phyloP scores from a whole-genome alignment of 305 asterid species.

The Plantago lanceolata region DNA sequence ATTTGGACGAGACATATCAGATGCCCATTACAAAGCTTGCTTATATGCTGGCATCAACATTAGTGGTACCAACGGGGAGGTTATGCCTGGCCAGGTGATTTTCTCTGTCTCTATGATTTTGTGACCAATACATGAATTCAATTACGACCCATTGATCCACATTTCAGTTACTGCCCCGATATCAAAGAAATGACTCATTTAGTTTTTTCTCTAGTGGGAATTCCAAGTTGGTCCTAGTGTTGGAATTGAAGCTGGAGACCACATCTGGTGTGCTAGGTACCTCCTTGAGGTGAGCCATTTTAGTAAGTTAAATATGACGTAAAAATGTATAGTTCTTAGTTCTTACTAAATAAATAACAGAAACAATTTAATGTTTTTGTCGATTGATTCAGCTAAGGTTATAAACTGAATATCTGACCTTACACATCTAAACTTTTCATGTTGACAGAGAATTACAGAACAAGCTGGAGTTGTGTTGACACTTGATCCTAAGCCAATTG shows the following conservation, averaged over 20 bases:
- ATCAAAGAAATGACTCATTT: conserved; percentile 3
- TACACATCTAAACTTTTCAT: conserved; percentile 14
- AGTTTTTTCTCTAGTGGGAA: conserved; percentile 67
- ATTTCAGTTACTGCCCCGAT: background rate
- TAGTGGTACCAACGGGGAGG: conserved; percentile 96
- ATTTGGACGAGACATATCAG: conserved; percentile 92
- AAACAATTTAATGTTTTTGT: background rate
- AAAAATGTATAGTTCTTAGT: background rate
- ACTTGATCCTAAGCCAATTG: conserved; percentile 91
- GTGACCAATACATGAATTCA: too few species aligned
- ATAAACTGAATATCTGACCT: background rate
- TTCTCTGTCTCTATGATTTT: conserved; percentile 1
- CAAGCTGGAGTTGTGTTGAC: conserved; percentile 93
- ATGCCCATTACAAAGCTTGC: conserved; percentile 97
- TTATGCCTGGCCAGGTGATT: conserved; percentile 96
- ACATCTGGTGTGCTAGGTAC: conserved; percentile 93
- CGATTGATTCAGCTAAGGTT: background rate
- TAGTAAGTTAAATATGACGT: background rate
- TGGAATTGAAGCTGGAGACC: conserved; percentile 93
- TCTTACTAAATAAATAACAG: background rate
- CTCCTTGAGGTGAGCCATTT: conserved; percentile 69
- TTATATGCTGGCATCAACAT: conserved; percentile 93
- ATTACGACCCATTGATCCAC: background rate
- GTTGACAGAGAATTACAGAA: conserved; percentile 84
- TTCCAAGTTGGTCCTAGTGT: conserved; percentile 96